Base-by-base conservation (phyloP, 2,329 filamentous ascomycete species). In the Verticillium albo-atrum region DNA sequence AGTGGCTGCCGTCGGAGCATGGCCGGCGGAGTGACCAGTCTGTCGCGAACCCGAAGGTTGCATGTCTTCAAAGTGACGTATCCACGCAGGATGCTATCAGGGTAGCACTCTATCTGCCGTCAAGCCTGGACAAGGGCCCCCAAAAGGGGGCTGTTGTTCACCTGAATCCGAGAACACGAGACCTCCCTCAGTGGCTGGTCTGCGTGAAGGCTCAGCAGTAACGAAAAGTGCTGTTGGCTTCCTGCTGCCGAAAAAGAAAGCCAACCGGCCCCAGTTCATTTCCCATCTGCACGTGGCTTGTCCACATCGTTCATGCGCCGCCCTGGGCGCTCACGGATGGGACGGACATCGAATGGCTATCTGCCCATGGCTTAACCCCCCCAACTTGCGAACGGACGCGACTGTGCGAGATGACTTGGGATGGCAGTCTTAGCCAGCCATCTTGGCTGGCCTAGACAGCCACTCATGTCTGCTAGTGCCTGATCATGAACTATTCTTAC, bases 111-210 rank as follows among this genome's bases (percentile, higher is more conserved):
- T 47, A 23, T 20, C 37, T 47, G 37, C 37, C 37, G 20, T 47
- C 37, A 25, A 25, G 20, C 12, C n/a, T 12, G 2, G 37, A 20
- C 37, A 23, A 47, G 37, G 37, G n/a, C 37, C 37, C 37, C 37
- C 37, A 25, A 47, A 47, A 9, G 37, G 37, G 9, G 37, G 37
- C 37, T 47, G 37, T 23, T 7, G 9, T 32, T 61, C 63, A 65
- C 64, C 64, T 66, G 64, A 66, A 65, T 63, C 63, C 57, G 64
- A 63, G 60, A 59, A 65, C 55, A 59, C 58, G 62, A 64, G 20
- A 37, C 35, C 35, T 42, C 15, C 12, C n/a, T n/a, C 35, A 20
- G 35, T 42, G n/a, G 35, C 5, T 20, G 17, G 4, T 47, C 5
- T 23, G 37, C 37, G 25, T 10, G 14, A 42, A 47, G 20, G 37